Percentiles rank a stretch among this genome's conserved stretches.
These are phyloP conservation scores for Cyclaneusma minus DNA, from an alignment of 2,329 filamentous ascomycete genomes.

Conservation along the genomic window DNA sequence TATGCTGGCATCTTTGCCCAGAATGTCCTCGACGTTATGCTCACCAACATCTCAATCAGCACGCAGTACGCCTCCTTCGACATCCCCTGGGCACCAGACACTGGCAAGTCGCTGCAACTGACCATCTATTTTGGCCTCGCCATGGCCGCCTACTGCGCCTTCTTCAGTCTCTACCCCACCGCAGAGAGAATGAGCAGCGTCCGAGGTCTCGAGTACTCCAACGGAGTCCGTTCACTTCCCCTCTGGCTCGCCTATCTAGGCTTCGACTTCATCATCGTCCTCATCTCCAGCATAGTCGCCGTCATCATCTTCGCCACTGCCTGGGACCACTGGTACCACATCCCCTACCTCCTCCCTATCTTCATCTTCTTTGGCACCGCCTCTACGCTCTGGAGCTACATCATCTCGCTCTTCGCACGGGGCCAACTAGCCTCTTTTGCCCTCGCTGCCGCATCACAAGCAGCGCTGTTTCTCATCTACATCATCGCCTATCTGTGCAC, in stretches of 20 bases:
- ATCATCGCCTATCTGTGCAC: conserved; percentile 57
- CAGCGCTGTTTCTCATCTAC: conserved; percentile 54
- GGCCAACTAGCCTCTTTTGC: conserved; percentile 77
- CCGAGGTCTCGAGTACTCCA: conserved; percentile 77
- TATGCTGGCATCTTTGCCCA: conserved; percentile 43
- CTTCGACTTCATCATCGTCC: conserved; percentile 67
- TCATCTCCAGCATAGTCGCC: conserved; percentile 48
- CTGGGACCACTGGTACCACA: conserved; percentile 56
- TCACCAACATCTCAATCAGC: conserved; percentile 52
- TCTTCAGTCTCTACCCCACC: conserved; percentile 84
- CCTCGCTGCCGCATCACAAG: conserved; percentile 63
- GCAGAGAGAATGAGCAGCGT: conserved; percentile 66
- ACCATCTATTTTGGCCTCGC: conserved; percentile 71
- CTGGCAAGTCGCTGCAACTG: conserved; percentile 62
- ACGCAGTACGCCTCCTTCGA: conserved; percentile 65
- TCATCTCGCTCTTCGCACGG: conserved; percentile 64
- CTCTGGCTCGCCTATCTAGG: conserved; percentile 71
- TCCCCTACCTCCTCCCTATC: conserved; percentile 69
- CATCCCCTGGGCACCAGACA: conserved; percentile 50
- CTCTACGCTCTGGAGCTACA: conserved; percentile 61
- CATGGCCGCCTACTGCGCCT: conserved; percentile 64
- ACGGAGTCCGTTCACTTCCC: conserved; percentile 68
- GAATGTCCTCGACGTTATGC: conserved; percentile 48
- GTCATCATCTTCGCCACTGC: conserved; percentile 53
- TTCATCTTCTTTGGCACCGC: conserved; percentile 70